Conservation (phyloP, 805 yeast genomes). For the Candida maesae region DNA sequence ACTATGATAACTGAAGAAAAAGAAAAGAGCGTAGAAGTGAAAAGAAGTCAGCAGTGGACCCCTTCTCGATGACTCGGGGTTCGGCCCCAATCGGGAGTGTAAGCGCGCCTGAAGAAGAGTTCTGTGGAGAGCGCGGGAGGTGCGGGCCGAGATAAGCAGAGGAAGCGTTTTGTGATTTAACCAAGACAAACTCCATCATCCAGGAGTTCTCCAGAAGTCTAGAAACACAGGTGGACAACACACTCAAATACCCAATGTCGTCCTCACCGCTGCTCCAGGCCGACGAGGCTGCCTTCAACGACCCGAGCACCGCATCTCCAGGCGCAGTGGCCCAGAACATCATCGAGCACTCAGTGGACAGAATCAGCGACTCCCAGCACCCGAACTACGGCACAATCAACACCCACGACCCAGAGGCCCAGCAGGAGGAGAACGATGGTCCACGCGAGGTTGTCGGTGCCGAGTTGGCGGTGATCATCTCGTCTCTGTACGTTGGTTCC, state of each 20-base stretch:
- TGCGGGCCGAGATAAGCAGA: too few relatives aligned
- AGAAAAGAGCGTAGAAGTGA: too few relatives aligned
- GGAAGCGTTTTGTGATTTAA: too few relatives aligned
- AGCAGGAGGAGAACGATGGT: background rate
- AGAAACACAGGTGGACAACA: background rate
- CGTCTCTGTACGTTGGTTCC: slow-evolving; percentile 38
- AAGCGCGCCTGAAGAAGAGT: too few relatives aligned
- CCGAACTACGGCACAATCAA: slow-evolving; percentile 16
- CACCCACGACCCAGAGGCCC: slow-evolving; percentile 10
- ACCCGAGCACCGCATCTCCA: slow-evolving; percentile 16
- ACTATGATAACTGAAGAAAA: too few relatives aligned
- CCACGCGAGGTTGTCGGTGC: slow-evolving; percentile 5
- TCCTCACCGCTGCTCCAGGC: slow-evolving; percentile 13
- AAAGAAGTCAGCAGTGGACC: too few relatives aligned
- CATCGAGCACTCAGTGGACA: slow-evolving; percentile 15
- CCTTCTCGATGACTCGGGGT: too few relatives aligned
- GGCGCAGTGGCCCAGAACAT: slow-evolving; percentile 18
- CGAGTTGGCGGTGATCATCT: slow-evolving; percentile 26
- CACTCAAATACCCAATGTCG: slow-evolving; percentile 5
- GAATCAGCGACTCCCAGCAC: slow-evolving; percentile 8
- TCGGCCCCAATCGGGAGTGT: too few relatives aligned
- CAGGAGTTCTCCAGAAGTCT: too few relatives aligned
- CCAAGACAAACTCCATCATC: too few relatives aligned
- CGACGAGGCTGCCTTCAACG: slow-evolving; percentile 17
- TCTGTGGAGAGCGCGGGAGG: too few relatives aligned